Evolutionary conservation across 768 basidiomycete species (phyloP).

Genomic region (Naematelia encephala): DNA sequence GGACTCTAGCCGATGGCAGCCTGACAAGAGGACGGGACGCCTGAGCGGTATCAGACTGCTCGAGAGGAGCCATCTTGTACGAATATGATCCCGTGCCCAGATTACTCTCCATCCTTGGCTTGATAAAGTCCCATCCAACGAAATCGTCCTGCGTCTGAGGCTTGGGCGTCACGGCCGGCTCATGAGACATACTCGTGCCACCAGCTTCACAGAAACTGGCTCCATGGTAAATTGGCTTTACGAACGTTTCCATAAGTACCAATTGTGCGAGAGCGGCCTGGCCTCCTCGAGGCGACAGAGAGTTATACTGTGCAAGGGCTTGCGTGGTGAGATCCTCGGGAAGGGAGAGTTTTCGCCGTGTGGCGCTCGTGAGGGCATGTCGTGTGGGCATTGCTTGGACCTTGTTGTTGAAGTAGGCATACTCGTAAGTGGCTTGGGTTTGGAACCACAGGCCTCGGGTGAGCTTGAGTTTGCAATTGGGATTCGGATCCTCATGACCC

Average conservation of each 20-base stretch:
- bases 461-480: constrained; percentile 60
- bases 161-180: constrained; percentile 5
- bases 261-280: constrained; percentile 30
- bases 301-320: constrained; percentile 36
- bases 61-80: constrained; percentile 30
- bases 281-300: constrained; percentile 17
- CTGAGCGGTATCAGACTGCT: constrained; percentile 29
- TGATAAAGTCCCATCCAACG: constrained; percentile 31
- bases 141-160: constrained; percentile 15
- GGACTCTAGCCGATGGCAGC: constrained; percentile 4
- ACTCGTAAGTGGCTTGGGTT: constrained; percentile 30
- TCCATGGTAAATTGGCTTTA: constrained; percentile 49
- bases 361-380: constrained; percentile 24
- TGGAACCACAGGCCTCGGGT: constrained; percentile 40
- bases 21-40: constrained; percentile 28
- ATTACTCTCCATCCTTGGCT: background rate
- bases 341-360: constrained; percentile 43
- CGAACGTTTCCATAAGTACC: constrained; percentile 25
- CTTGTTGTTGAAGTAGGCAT: constrained; percentile 34
- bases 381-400: constrained; percentile 32
- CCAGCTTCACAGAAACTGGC: constrained; percentile 21
- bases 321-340: constrained; percentile 44
- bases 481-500: constrained; percentile 77
- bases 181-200: constrained; percentile 14
- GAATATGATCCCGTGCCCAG: constrained; percentile 15